Base-by-base conservation (phyloP, 495 filamentous ascomycete species). In the Recurvomyces mirabilis region DNA sequence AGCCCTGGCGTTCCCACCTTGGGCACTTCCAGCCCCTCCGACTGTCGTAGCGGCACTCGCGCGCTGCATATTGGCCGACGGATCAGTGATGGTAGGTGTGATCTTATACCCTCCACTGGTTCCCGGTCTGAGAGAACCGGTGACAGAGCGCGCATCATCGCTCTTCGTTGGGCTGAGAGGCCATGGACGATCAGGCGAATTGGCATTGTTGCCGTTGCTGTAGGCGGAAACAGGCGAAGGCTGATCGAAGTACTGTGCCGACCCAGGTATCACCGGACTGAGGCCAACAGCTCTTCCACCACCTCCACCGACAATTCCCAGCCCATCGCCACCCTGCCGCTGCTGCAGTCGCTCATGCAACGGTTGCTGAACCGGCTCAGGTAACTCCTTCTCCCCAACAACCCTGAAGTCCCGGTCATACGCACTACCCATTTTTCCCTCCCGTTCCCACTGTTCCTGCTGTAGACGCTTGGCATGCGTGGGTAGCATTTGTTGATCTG, bases 371-470 rank as follows among this genome's bases (percentile, higher is more conserved):
- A 7, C 26, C n/a, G 7, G 26, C 7, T 7, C 7, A 7, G 26
- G n/a, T n/a, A 62, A 51, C 13, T 64, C 55, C 9, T 55, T 52
- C 11, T 60, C 46, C 32, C 82, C 83, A 24, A 94, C 67, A 22
- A 86, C 80, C 20, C 77, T 76, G 65, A 93, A 84, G 53, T 91
- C 75, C 49, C 75, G 78, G 60, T 93, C 88, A 60, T 89, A 93
- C 23, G 79, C 72, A 35, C 71, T 82, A 4, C 82, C 84, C 47
- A 79, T 79, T 39, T 82, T 83, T 38, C 87, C 87, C 63, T 94
- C 87, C 53, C 78, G 79, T 63, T 87, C 87, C 87, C 85, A 93
- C 58, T 91, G 85, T 60, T 95, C 85, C 68, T 95, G 91, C 58
- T 87, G 81, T 64, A 96, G 71, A 49, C 82, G 75, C 55, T 81